Conservation (phyloP, 345 rosid species). For the Eucalyptus pauciflora region DNA sequence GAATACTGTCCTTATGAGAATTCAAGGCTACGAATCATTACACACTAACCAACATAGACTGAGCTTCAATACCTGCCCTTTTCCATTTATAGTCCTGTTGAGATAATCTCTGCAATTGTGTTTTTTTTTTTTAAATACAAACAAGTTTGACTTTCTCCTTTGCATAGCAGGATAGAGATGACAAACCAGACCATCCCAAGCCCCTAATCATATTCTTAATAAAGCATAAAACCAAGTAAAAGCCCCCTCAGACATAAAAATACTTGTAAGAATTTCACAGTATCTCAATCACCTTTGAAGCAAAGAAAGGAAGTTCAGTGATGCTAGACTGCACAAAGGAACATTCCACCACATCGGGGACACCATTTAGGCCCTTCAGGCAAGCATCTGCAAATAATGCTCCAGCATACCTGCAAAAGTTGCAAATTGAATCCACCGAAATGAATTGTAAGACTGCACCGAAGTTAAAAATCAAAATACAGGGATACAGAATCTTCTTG, state of each 20-base stretch:
- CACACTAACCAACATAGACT: neutral
- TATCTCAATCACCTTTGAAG: constrained; percentile 53
- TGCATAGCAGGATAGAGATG: neutral
- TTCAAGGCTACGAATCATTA: neutral
- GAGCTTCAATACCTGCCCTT: neutral
- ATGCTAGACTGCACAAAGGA: constrained; percentile 59
- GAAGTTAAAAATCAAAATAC: neutral
- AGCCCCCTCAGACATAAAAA: neutral
- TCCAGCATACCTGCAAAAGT: constrained; percentile 63
- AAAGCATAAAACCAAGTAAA: neutral
- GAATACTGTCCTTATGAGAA: neutral
- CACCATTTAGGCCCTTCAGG: constrained; percentile 80
- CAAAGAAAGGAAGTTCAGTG: constrained; percentile 81
- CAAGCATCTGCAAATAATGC: constrained; percentile 88
- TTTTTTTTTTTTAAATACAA: neutral
- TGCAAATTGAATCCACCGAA: neutral
- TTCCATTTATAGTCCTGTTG: neutral
- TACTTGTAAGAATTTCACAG: neutral
- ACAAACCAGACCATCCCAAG: neutral
- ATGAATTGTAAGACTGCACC: neutral
- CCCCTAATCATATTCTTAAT: neutral
- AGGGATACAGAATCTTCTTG: neutral
- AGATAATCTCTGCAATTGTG: neutral
- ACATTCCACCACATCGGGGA: constrained; percentile 68
- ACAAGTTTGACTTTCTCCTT: neutral